Conservation (phyloP, 2,329 filamentous ascomycete genomes). For the Scedosporium aurantiacum region DNA sequence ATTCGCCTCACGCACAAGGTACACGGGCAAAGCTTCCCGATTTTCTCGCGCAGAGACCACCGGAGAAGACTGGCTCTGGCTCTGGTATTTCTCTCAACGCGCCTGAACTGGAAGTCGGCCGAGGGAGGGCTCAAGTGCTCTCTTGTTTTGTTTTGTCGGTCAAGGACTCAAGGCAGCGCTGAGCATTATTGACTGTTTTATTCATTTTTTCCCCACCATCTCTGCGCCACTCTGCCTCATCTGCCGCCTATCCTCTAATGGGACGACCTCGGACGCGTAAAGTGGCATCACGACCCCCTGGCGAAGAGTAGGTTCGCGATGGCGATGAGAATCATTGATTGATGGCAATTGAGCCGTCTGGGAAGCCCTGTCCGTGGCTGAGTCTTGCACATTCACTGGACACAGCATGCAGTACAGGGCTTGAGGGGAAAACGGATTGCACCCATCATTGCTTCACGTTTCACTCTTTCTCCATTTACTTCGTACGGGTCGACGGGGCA, state of each 20-base stretch:
- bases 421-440: not conserved
- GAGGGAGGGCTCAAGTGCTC: conserved; percentile 15
- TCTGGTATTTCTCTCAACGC: conserved; percentile 4
- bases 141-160: conserved; percentile 22
- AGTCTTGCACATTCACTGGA: not conserved
- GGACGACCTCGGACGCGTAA: not conserved
- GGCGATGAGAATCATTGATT: not conserved
- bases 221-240: not conserved
- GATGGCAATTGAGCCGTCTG: not conserved
- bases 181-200: conserved; percentile 13
- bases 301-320: not conserved
- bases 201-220: conserved; percentile 16
- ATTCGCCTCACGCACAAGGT: not conserved
- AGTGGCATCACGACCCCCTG: not conserved
- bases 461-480: not conserved
- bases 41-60: not conserved
- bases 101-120: conserved; percentile 12
- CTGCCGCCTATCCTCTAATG: not conserved
- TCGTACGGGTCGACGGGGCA: not conserved
- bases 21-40: not conserved
- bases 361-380: not conserved
- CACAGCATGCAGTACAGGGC: not conserved
- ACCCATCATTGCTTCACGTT: not conserved
- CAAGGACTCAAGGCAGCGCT: conserved; percentile 12
- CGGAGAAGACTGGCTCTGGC: not conserved